These are phyloP conservation scores for Scedosporium boydii DNA, from an alignment of 2,329 filamentous ascomycete genomes.

Conservation along the genomic window DNA sequence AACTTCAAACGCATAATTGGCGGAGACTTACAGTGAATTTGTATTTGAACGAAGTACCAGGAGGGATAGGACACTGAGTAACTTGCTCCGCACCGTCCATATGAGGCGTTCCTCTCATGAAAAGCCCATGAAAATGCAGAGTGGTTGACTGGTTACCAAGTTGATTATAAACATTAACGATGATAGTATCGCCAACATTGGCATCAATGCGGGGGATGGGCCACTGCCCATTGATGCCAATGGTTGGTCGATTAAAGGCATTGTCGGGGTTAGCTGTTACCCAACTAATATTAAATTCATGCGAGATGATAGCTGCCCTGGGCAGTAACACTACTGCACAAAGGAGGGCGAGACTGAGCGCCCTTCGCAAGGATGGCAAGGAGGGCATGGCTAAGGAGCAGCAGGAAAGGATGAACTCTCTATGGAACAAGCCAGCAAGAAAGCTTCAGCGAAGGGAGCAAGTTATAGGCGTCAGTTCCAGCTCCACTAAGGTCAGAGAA, in stretches of 20 bases:
- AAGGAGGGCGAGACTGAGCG: slow-evolving; percentile 6
- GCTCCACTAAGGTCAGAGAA: no score
- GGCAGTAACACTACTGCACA: slow-evolving; percentile 17
- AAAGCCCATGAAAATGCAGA: slow-evolving; percentile 63
- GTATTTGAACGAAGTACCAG: slow-evolving; percentile 36
- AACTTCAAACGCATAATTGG: no score
- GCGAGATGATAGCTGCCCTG: slow-evolving; percentile 41
- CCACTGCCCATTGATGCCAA: slow-evolving; percentile 71
- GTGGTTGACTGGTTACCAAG: slow-evolving; percentile 55
- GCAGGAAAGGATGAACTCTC: no score
- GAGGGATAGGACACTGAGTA: slow-evolving; percentile 55
- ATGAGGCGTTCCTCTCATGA: slow-evolving; percentile 53
- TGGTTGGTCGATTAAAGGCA: slow-evolving; percentile 50
- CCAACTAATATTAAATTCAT: slow-evolving; percentile 64
- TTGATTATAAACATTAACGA: slow-evolving; percentile 49
- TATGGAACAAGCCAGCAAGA: no score
- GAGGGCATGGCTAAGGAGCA: background rate
- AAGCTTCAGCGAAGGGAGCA: no score
- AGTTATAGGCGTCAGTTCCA: no score
- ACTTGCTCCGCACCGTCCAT: slow-evolving; percentile 64
- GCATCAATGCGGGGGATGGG: slow-evolving; percentile 59
- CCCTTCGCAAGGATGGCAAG: background rate
- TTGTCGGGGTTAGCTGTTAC: slow-evolving; percentile 64
- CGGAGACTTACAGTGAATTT: no score
- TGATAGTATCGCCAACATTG: slow-evolving; percentile 49